Base-by-base conservation (phyloP, 805 yeast species). In the Millerago galiae region DNA sequence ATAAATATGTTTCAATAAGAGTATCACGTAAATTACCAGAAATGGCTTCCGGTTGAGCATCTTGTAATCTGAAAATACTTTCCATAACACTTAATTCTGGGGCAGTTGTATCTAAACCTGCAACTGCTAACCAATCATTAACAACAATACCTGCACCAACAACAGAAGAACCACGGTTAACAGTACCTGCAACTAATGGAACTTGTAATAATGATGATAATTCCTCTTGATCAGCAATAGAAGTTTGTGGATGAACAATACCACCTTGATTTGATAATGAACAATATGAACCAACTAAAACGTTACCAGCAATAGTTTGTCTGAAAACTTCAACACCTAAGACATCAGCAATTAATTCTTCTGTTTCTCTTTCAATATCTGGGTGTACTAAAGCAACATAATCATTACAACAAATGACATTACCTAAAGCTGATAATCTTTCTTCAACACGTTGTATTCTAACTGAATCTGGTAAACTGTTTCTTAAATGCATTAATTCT, bases 121-220 rank as follows among this genome's bases (percentile, higher is more conserved):
- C 75, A 34, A 95, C 98, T 26, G 98, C 95, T 53, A 91, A 72
- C 95, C 97, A 93, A 70, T 93, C 99, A 63, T 93, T 93, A 41
- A 90, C 99, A 42, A 93, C 98, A 81, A 93, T 81, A 55, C 99
- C 99, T 37, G 97, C 98, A 59, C 99, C 99, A 47, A 93, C 95
- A 38, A 91, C 97, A 5, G 95, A 69, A 25, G 96, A 87, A 67
- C 99, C 99, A 66, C 99, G 83, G 72, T 93, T 93, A 46, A 93
- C 90, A 32, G 97, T 90, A 66, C 99, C 99, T 7, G 99, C 99
- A 38, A 93, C 99, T 51, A 93, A 74, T 42, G 99, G 99, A 34
- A 93, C 95, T 70, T 93, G 99, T 58, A 93, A 74, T 62, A 93
- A 74, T 37, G 97, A 88, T 8, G 96, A 86, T 55, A 93, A 75